phyloP scores from a whole-genome alignment of 257 asterid species.

The Asclepias syriaca region DNA sequence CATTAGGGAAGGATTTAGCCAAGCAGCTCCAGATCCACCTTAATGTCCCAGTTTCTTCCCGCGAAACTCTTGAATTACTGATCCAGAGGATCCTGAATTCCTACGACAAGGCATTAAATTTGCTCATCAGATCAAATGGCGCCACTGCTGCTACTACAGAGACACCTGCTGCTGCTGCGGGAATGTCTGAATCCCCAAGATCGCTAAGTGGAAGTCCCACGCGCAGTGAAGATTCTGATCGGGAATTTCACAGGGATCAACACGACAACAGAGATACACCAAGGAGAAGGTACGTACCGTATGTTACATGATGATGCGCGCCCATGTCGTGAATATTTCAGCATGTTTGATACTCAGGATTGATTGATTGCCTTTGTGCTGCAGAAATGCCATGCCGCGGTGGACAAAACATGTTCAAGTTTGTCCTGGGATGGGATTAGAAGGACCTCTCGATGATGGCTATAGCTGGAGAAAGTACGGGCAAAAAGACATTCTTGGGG shows the following conservation, averaged over 20 bases:
- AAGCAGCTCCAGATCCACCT: slow-evolving; percentile 56
- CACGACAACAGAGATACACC: slow-evolving; percentile 23
- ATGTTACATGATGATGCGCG: too few relatives aligned
- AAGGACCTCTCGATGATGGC: slow-evolving; percentile 68
- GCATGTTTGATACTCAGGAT: background rate
- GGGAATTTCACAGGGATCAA: slow-evolving; percentile 36
- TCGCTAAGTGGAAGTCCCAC: slow-evolving; percentile 38
- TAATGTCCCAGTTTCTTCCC: slow-evolving; percentile 35
- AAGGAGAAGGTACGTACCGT: slow-evolving; percentile 46
- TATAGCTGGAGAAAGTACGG: slow-evolving; percentile 83
- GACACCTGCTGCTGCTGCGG: slow-evolving; percentile 5
- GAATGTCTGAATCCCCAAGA: slow-evolving; percentile 34
- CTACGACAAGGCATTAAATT: slow-evolving; percentile 46
- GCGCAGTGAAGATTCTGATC: slow-evolving; percentile 50
- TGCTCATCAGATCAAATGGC: slow-evolving; percentile 25
- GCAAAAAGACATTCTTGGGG: slow-evolving; percentile 84
- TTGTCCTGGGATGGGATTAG: slow-evolving; percentile 40
- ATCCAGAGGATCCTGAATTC: slow-evolving; percentile 46
- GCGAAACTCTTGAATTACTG: slow-evolving; percentile 35
- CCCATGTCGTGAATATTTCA: too few relatives aligned
- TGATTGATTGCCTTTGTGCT: background rate
- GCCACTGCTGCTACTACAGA: background rate
- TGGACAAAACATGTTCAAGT: slow-evolving; percentile 53
- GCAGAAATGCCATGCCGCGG: slow-evolving; percentile 39
- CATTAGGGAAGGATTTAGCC: slow-evolving; percentile 54